Percentiles rank a stretch among this genome's conserved stretches.
phyloP scores from a whole-genome alignment of 164 flowering plant genomes.

The Berberis vulgaris region DNA sequence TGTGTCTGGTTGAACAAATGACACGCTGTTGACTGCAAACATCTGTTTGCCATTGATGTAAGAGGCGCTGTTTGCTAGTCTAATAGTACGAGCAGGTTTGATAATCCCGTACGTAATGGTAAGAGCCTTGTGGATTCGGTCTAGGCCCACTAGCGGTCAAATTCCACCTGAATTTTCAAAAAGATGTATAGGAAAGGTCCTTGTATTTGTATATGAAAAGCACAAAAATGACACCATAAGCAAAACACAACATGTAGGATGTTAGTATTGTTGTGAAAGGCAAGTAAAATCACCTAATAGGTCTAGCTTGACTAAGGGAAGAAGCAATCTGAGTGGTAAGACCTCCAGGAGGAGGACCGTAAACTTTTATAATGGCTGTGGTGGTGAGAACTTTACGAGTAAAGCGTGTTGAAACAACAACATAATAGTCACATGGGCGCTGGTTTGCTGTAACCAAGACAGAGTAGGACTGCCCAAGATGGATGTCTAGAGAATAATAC shows the following conservation, averaged over 20 bases:
- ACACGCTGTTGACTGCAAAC: too few species aligned
- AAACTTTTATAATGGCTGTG: conserved; percentile 69
- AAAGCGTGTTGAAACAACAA: conserved; percentile 84
- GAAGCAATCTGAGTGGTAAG: conserved; percentile 67
- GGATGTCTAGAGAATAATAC: too few species aligned
- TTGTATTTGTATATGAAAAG: too few species aligned
- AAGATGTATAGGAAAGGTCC: neutral
- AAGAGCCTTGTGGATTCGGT: conserved; percentile 94
- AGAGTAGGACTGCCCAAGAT: neutral
- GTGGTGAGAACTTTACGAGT: conserved; percentile 62
- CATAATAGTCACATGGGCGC: conserved; percentile 63
- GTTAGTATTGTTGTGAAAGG: neutral
- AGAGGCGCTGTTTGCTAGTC: conserved; percentile 58
- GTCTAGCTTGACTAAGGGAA: conserved; percentile 76
- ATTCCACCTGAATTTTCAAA: conserved; percentile 40
- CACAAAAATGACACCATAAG: too few species aligned
- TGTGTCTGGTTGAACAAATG: too few species aligned
- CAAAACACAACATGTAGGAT: neutral
- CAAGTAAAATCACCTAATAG: conserved; percentile 44
- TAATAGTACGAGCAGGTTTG: conserved; percentile 55
- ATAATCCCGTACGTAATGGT: conserved; percentile 65
- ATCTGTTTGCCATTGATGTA: conserved; percentile 62
- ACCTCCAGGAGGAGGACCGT: conserved; percentile 70
- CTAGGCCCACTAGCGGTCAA: conserved; percentile 87
- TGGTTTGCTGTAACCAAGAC: conserved; percentile 44